phyloP scores from a whole-genome alignment of 1,139 yeast genomes.

The Sugiyamaella novakii region DNA sequence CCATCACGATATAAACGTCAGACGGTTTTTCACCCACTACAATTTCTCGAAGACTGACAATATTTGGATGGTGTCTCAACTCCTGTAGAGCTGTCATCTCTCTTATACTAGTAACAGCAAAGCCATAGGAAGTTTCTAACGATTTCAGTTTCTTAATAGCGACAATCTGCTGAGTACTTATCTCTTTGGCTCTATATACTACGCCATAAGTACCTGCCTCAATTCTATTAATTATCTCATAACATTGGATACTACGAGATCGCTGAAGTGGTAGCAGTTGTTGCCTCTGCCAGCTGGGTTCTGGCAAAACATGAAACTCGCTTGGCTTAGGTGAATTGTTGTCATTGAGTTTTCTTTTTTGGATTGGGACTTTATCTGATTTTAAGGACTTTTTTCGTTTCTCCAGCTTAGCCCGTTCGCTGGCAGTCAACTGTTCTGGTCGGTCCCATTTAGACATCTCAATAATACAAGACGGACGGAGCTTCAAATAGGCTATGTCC shows the following conservation, averaged over 20 bases:
- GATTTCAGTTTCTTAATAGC: conserved; percentile 62
- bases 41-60: conserved; percentile 70
- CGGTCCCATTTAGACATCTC: conserved; percentile 14
- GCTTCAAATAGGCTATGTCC: no score
- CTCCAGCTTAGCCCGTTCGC: conserved; percentile 7
- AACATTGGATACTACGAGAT: conserved; percentile 21
- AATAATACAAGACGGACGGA: no score
- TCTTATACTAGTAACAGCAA: conserved; percentile 83
- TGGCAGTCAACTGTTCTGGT: conserved; percentile 7
- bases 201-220: conserved; percentile 53
- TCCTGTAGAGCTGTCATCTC: conserved; percentile 73
- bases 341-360: conserved; percentile 1
- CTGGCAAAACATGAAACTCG: not conserved
- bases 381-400: conserved; percentile 6
- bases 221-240: conserved; percentile 36
- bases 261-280: conserved; percentile 7
- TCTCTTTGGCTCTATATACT: conserved; percentile 54
- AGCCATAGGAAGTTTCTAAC: conserved; percentile 58
- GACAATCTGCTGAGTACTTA: conserved; percentile 53
- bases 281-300: not conserved
- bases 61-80: conserved; percentile 58
- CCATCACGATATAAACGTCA: conserved; percentile 40
- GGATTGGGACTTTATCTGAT: not conserved
- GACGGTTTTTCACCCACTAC: conserved; percentile 45
- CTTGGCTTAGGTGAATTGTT: not conserved